Percentiles rank a stretch among this genome's conserved stretches.
Conservation (phyloP, 2,329 filamentous ascomycete species). For the Periglandula ipomoeae region DNA sequence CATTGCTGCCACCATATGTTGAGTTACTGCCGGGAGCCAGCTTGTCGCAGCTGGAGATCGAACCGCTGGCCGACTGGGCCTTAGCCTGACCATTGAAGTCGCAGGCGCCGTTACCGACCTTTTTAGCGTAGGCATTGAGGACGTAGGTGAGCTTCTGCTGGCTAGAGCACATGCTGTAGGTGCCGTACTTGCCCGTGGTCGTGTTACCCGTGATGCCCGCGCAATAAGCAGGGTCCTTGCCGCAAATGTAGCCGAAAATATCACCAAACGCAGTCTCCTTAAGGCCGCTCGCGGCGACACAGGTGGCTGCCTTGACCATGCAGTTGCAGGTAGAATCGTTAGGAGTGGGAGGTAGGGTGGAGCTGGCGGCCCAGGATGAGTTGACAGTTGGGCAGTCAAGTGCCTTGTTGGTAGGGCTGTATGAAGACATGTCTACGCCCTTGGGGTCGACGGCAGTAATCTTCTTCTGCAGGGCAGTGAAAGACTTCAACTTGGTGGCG, state of each 20-base stretch:
- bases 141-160: constrained; percentile 65
- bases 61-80: constrained; percentile 37
- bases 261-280: constrained; percentile 49
- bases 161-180: constrained; percentile 67
- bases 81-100: constrained; percentile 61
- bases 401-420: constrained; percentile 67
- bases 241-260: constrained; percentile 73
- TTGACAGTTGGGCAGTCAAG: constrained; percentile 61
- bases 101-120: constrained; percentile 48
- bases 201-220: constrained; percentile 48
- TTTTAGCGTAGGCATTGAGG: constrained; percentile 63
- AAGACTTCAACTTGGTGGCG: constrained; percentile 65
- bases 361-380: constrained; percentile 54
- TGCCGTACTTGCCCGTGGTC: constrained; percentile 50
- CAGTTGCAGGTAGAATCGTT: constrained; percentile 74
- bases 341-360: constrained; percentile 70
- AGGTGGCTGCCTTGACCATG: constrained; percentile 70
- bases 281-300: constrained; percentile 53
- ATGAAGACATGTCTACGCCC: constrained; percentile 56
- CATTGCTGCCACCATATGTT: neutral
- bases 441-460: constrained; percentile 59
- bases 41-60: constrained; percentile 46
- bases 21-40: constrained; percentile 47
- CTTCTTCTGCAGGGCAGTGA: constrained; percentile 58
- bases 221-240: constrained; percentile 46